Percentiles rank a stretch among this genome's conserved stretches.
These are phyloP conservation scores for Fomitopsis palustris DNA, from an alignment of 1,284 basidiomycete species.

Conservation along the genomic window DNA sequence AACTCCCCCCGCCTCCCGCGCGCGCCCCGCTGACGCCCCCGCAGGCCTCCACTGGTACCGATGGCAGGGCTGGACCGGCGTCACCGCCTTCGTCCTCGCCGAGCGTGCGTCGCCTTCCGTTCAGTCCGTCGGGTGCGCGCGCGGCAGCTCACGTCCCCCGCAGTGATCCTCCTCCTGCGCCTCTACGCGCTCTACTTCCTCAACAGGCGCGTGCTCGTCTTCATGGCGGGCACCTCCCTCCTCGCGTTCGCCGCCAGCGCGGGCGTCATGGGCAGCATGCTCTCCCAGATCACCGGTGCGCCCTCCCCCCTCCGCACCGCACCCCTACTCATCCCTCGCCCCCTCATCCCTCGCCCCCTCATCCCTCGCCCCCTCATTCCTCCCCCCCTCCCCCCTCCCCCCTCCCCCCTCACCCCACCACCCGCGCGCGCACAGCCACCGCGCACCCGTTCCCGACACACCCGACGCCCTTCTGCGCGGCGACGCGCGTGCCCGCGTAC, in stretches of 20 bases:
- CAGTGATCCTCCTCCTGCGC: constrained; percentile 59
- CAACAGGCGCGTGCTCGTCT: constrained; percentile 43
- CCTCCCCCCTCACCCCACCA: neutral
- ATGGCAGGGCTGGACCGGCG: constrained; percentile 59
- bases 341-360: neutral
- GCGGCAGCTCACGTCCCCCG: neutral
- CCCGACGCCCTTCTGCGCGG: constrained; percentile 37
- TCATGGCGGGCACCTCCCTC: constrained; percentile 42
- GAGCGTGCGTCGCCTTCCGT: constrained; percentile 37
- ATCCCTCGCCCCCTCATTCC: neutral
- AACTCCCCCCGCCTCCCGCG: neutral
- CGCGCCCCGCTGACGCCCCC: neutral
- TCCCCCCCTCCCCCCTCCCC: neutral
- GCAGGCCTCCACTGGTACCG: constrained; percentile 43
- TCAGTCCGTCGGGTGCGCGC: neutral
- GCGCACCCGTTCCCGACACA: constrained; percentile 24
- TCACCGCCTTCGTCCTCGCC: constrained; percentile 48
- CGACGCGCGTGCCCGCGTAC: constrained; percentile 32
- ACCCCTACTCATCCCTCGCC: neutral
- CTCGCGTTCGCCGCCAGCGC: constrained; percentile 37
- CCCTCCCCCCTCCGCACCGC: neutral
- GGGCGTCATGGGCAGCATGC: constrained; percentile 42
- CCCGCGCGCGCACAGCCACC: constrained; percentile 16
- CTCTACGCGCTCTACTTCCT: constrained; percentile 57
- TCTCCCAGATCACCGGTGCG: constrained; percentile 34